Evolutionary conservation across 192 early-diverging fungal genomes (phyloP).

Genomic region (Coemansia brasiliensis): DNA sequence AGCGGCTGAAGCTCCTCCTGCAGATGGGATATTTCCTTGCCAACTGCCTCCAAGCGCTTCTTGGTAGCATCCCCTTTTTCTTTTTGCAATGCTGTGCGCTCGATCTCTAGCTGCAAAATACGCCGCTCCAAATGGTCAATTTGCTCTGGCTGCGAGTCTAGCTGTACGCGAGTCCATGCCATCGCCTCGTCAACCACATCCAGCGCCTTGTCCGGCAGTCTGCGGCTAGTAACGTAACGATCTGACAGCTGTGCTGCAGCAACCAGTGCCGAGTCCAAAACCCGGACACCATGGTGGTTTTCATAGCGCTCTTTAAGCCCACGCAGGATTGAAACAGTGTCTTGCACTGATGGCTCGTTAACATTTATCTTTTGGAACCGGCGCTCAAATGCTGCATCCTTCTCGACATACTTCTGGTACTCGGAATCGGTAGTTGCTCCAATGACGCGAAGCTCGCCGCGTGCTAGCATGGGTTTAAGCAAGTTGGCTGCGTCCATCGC

Average conservation of each 20-base stretch:
- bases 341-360: constrained; percentile 70
- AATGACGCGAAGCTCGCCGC: constrained; percentile 93
- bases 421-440: constrained; percentile 96
- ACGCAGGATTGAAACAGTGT: constrained; percentile 79
- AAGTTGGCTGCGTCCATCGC: constrained; percentile 96
- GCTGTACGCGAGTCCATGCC: constrained; percentile 92
- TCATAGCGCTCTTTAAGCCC: constrained; percentile 78
- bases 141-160: constrained; percentile 94
- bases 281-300: constrained; percentile 72
- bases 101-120: constrained; percentile 91
- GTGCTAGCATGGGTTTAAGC: constrained; percentile 96
- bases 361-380: constrained; percentile 77
- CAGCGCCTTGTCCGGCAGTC: constrained; percentile 80
- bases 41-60: constrained; percentile 74
- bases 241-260: constrained; percentile 69
- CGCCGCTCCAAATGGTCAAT: constrained; percentile 95
- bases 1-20: constrained; percentile 88
- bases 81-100: constrained; percentile 88
- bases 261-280: constrained; percentile 72
- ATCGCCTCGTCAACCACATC: constrained; percentile 94
- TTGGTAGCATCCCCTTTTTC: constrained; percentile 87
- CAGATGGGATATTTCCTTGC: constrained; percentile 79
- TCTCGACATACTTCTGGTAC: constrained; percentile 91
- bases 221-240: constrained; percentile 77
- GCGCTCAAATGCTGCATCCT: constrained; percentile 81